These are phyloP conservation scores for Fragaria nilgerrensis DNA, from an alignment of 306 rosid genomes.

Conservation along the genomic window DNA sequence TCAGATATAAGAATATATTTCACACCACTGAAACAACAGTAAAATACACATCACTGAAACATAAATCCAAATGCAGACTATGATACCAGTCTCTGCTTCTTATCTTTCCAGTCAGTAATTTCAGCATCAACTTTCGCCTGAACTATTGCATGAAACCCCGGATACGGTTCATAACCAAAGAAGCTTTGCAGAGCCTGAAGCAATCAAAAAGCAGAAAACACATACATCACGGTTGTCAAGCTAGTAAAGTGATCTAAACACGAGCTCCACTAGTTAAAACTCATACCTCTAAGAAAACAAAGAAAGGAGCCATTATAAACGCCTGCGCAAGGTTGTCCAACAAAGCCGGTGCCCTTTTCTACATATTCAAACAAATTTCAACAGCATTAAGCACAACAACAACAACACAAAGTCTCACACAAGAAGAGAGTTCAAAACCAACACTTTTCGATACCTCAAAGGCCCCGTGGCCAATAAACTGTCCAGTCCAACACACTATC, in stretches of 20 bases:
- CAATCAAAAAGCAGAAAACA: neutral
- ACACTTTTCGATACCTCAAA: slow-evolving; percentile 54
- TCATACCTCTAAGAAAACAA: slow-evolving; percentile 83
- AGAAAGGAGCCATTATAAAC: slow-evolving; percentile 83
- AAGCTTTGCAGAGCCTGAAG: slow-evolving; percentile 54
- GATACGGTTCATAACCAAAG: slow-evolving; percentile 69
- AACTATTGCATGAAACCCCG: slow-evolving; percentile 62
- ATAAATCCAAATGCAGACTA: slow-evolving; percentile 32
- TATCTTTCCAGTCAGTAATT: slow-evolving; percentile 54
- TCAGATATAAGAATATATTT: neutral
- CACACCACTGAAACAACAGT: neutral
- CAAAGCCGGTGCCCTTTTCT: slow-evolving; percentile 86
- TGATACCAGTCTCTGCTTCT: slow-evolving; percentile 48
- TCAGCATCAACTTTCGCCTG: slow-evolving; percentile 50
- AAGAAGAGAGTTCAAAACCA: neutral
- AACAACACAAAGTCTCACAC: neutral
- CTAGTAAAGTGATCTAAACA: neutral
- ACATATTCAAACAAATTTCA: slow-evolving; percentile 10
- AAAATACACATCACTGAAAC: neutral
- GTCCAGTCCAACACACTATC: slow-evolving; percentile 72
- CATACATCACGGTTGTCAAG: neutral
- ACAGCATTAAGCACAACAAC: neutral
- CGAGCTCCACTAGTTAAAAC: neutral
- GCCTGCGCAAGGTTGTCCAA: slow-evolving; percentile 78
- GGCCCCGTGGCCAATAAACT: slow-evolving; percentile 76